phyloP scores from a whole-genome alignment of 139 green algal genomes.

The Volvox africanus region DNA sequence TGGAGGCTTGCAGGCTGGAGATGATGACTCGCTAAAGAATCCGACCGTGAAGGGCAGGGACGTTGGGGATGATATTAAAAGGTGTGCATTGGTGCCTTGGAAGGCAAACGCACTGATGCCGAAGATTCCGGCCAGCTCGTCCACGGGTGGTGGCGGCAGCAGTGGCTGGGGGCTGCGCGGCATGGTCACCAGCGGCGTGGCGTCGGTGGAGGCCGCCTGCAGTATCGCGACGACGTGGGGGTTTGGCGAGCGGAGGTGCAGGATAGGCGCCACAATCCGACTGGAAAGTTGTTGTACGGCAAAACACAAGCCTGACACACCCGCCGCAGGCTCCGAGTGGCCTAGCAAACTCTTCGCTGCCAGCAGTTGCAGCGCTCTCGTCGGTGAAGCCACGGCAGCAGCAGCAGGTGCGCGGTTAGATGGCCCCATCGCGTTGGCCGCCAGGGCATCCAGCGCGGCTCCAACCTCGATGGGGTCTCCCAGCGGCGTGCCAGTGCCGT shows the following conservation, averaged over 20 bases:
- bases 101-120: conserved; percentile 85
- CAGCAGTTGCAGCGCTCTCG: conserved; percentile 62
- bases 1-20: background rate
- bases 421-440: background rate
- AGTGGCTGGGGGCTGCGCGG: conserved; percentile 18
- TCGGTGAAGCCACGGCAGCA: too few species aligned
- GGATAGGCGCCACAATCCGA: conserved; percentile 32
- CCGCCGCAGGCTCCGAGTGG: conserved; percentile 83
- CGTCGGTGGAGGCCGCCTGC: background rate
- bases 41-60: background rate
- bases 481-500: conserved; percentile 86
- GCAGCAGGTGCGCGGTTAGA: background rate
- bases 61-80: too few species aligned
- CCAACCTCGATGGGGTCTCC: conserved; percentile 90
- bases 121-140: background rate
- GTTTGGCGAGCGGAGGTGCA: conserved; percentile 81
- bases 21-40: background rate
- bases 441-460: conserved; percentile 46
- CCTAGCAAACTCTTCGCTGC: conserved; percentile 79
- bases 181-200: background rate
- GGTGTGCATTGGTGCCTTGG: conserved; percentile 84
- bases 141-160: background rate
- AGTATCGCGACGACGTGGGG: conserved; percentile 65
- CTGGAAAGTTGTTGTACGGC: conserved; percentile 23
- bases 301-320: conserved; percentile 61